These are phyloP conservation scores for Echria macrotheca DNA, from an alignment of 495 filamentous ascomycete genomes.

Conservation along the genomic window DNA sequence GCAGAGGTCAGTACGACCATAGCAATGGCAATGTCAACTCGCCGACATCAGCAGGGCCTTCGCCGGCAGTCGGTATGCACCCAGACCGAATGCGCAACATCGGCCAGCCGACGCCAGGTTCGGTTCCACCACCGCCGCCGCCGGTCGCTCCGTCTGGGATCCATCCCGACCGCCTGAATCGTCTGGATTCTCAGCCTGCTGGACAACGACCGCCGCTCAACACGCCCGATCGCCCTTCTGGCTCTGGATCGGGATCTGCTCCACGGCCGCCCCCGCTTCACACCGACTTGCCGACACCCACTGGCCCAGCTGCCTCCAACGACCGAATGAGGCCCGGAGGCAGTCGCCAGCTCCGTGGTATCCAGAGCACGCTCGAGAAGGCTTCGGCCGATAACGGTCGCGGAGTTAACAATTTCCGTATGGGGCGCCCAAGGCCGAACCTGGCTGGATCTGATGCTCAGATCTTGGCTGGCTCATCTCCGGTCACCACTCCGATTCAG, in stretches of 20 bases:
- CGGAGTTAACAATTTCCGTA: slow-evolving; percentile 26
- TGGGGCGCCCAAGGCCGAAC: slow-evolving; percentile 34
- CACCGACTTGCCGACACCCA: slow-evolving; percentile 38
- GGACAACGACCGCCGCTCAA: slow-evolving; percentile 26
- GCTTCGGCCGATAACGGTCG: slow-evolving; percentile 29
- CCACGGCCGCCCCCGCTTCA: slow-evolving; percentile 21
- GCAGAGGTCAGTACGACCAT: slow-evolving; percentile 34
- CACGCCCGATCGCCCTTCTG: slow-evolving; percentile 32
- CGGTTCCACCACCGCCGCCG: slow-evolving; percentile 20
- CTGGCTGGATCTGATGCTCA: slow-evolving; percentile 43
- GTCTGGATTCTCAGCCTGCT: slow-evolving; percentile 23
- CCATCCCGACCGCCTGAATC: slow-evolving; percentile 48
- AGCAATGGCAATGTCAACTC: slow-evolving; percentile 19
- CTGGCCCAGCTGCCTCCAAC: slow-evolving; percentile 39
- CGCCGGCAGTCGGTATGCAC: slow-evolving; percentile 30
- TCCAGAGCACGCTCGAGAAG: slow-evolving; percentile 48
- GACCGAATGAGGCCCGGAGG: slow-evolving; percentile 42
- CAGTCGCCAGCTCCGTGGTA: slow-evolving; percentile 43
- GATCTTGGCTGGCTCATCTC: slow-evolving; percentile 42
- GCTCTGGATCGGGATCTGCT: slow-evolving; percentile 19
- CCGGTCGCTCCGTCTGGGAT: slow-evolving; percentile 27
- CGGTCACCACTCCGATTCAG: slow-evolving; percentile 39
- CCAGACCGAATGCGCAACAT: slow-evolving; percentile 42
- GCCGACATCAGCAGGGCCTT: slow-evolving; percentile 25
- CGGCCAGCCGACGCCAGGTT: slow-evolving; percentile 15